Conservation (phyloP, 1,139 yeast species). For the Pichia sp. region DNA sequence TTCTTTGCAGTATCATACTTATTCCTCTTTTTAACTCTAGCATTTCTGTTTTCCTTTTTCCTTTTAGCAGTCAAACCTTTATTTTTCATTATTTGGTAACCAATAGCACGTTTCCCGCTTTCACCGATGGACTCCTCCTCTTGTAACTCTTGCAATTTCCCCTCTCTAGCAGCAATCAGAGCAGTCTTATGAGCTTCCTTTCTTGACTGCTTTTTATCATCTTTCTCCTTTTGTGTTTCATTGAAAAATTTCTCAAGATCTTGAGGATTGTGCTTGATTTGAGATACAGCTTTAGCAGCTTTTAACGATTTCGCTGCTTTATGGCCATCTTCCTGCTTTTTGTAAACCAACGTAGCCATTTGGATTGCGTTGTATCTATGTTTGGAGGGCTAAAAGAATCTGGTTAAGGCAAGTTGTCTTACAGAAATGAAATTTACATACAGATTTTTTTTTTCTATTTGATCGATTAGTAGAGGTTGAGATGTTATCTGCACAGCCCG, state of each 20-base stretch:
- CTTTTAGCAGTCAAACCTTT: conserved; percentile 92
- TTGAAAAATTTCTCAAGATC: conserved; percentile 43
- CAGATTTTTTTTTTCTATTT: no score
- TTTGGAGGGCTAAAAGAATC: no score
- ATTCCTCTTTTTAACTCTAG: conserved; percentile 97
- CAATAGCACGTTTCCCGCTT: conserved; percentile 90
- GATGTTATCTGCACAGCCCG: background rate
- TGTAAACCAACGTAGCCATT: conserved; percentile 1
- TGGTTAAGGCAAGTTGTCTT: no score
- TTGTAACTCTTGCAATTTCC: conserved; percentile 64
- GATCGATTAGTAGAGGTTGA: no score
- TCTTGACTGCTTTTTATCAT: conserved; percentile 44
- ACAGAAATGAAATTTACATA: no score
- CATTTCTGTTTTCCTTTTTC: conserved; percentile 87
- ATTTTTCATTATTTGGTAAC: conserved; percentile 87
- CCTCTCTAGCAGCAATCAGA: conserved; percentile 74
- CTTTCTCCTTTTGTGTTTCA: conserved; percentile 42
- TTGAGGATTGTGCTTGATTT: conserved; percentile 10
- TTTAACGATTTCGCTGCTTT: background rate
- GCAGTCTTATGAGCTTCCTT: conserved; percentile 65
- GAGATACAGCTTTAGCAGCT: background rate
- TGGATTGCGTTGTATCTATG: no score
- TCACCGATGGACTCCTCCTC: conserved; percentile 49
- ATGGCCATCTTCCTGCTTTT: background rate
- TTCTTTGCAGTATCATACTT: conserved; percentile 92